Evolutionary conservation across 225 moss, liverwort and hornwort species (phyloP).

Genomic region (Neckera pumila): DNA sequence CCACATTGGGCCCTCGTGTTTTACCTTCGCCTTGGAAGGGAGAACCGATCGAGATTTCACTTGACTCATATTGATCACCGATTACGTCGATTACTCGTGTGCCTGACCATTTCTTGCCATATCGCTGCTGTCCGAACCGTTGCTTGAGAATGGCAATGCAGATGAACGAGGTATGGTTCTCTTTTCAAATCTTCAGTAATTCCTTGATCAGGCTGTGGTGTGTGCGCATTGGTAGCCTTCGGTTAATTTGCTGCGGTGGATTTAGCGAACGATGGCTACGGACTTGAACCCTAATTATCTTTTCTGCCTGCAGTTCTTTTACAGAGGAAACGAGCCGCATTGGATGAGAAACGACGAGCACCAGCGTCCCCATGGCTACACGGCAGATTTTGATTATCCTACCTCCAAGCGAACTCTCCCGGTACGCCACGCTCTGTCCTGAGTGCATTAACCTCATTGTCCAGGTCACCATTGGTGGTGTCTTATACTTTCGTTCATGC

Average conservation of each 20-base stretch:
- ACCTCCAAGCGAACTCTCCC: not conserved
- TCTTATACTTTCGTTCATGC: not conserved
- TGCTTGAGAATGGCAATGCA: constrained; percentile 4
- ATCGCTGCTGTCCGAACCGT: not conserved
- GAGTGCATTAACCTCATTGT: not conserved
- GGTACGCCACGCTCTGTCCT: not conserved
- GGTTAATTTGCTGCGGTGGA: not conserved
- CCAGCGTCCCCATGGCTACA: constrained; percentile 15
- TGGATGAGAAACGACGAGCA: constrained; percentile 18
- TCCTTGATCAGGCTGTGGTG: not conserved
- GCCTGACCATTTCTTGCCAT: not conserved
- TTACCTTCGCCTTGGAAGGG: not conserved
- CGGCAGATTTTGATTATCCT: not conserved
- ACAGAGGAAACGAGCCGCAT: constrained; percentile 18
- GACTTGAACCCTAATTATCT: not conserved
- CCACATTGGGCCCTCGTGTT: not conserved
- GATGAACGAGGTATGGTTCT: constrained; percentile 23
- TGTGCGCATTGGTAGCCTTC: not conserved
- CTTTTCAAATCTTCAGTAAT: not conserved
- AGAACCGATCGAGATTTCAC: not conserved
- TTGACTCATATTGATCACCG: not conserved
- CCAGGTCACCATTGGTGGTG: not conserved
- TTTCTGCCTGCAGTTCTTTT: constrained; percentile 18
- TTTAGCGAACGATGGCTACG: not conserved
- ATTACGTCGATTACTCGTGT: not conserved